Evolutionary conservation across 2,329 filamentous ascomycete genomes (phyloP), one percentile per base, ranked within the genome.

Genomic region (Alternaria triticimaculans): DNA sequence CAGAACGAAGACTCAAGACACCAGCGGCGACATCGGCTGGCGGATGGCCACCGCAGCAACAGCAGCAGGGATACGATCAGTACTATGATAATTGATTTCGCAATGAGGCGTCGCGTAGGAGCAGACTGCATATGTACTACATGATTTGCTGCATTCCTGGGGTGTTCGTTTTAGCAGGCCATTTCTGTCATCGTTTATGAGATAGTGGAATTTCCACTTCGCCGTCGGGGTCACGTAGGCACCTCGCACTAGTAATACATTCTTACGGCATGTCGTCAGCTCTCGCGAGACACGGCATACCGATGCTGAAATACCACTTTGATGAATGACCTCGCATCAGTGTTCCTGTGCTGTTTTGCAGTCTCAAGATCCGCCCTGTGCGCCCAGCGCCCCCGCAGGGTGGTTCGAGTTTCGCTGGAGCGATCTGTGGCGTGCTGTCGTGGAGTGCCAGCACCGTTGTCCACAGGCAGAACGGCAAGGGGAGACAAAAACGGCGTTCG

Each of bases 1-100:
- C 72, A 83, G 81, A 83, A 73, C 81, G 81, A 60, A 75, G 81
- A 75, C 72, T 82, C 18, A 83, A 78, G 70, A 74, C 74, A 55
- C 75, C 78, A 49, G 75, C 71, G 56, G 73, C 72, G 57, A 78
- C 78, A 55, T 77, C 76, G 73, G 72, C 72, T 61, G 76, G 74
- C 51, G 72, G 73, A 54, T 77, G 75, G 76, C 68, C 71, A 60
- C 74, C 75, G 63, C 74, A 76, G 55, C 74, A 58, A 14, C 58
- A 76, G 62, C 75, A 80, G 72, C 76, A 79, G 64, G 78, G 76
- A 63, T 80, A 79, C 62, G 79, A 81, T 43, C 65, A 67, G 66
- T 80, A 80, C 69, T 78, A 80, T 76, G 77, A 81, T 68, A 73
- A 79, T 70, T 79, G 71, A 76, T 72, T 72, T 67, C 63, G 67